Evolutionary conservation across 495 filamentous ascomycete genomes (phyloP).

Genomic region (Rhypophila decipiens): DNA sequence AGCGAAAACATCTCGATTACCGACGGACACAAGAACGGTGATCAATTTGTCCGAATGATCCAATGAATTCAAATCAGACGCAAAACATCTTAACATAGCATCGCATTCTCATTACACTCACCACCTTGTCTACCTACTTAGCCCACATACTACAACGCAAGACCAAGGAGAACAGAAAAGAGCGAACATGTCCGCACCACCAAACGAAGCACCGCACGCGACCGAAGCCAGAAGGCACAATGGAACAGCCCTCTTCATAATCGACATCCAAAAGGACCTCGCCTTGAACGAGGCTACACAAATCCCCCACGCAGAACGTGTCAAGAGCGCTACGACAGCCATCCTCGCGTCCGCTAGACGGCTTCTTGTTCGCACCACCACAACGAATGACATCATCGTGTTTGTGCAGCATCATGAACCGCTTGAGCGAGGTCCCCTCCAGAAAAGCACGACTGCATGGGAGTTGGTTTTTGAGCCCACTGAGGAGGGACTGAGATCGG

Average conservation of each 20-base stretch:
- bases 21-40: no score
- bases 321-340: constrained; percentile 5
- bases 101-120: no score
- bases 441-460: constrained; percentile 22
- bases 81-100: no score
- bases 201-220: no score
- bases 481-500: not conserved
- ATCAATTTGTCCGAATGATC: no score
- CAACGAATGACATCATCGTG: constrained; percentile 9
- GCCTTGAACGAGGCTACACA: constrained; percentile 13
- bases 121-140: no score
- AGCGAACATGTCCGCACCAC: no score
- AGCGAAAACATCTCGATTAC: no score
- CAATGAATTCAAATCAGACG: no score
- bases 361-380: not conserved
- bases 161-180: no score
- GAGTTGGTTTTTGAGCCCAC: constrained; percentile 26
- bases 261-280: constrained; percentile 30
- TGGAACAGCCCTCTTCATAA: constrained; percentile 21
- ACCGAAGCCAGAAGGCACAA: no score
- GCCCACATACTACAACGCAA: no score
- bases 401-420: constrained; percentile 29
- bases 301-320: constrained; percentile 18
- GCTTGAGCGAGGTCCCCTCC: constrained; percentile 15
- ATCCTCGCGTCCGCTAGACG: constrained; percentile 12